A percentile compares a stretch with the other conserved stretches of the same genome.
Conservation (phyloP, 768 basidiomycete genomes). For the Xanthoconium stramineum region DNA sequence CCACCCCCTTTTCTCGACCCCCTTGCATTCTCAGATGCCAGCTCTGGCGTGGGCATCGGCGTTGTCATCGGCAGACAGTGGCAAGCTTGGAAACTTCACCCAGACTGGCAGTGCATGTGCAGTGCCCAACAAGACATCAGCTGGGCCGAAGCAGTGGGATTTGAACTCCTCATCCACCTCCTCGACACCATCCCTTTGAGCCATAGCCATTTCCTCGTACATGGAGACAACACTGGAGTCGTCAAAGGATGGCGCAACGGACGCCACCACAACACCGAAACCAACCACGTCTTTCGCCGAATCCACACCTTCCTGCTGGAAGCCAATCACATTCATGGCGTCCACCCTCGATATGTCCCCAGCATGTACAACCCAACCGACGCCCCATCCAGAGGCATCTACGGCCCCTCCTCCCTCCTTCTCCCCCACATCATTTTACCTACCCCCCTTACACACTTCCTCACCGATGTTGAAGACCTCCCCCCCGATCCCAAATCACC, state of each 20-base stretch:
- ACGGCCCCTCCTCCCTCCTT: background rate
- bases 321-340: background rate
- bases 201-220: background rate
- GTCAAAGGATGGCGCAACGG: conserved; percentile 2
- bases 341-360: background rate
- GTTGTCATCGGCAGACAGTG: background rate
- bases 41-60: conserved; percentile 1
- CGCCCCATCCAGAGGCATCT: background rate
- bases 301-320: background rate
- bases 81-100: background rate
- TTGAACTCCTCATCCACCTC: background rate
- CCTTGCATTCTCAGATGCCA: background rate
- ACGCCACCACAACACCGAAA: background rate
- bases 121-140: background rate
- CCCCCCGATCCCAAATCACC: too few relatives aligned
- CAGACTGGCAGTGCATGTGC: background rate
- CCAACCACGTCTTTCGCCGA: background rate
- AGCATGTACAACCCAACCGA: background rate
- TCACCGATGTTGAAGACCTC: background rate
- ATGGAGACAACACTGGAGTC: background rate
- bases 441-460: background rate
- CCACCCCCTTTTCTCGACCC: background rate
- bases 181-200: background rate
- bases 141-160: background rate
- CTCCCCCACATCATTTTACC: background rate